Base-by-base conservation (phyloP, 2,329 filamentous ascomycete species). In the Lachnellula arida region DNA sequence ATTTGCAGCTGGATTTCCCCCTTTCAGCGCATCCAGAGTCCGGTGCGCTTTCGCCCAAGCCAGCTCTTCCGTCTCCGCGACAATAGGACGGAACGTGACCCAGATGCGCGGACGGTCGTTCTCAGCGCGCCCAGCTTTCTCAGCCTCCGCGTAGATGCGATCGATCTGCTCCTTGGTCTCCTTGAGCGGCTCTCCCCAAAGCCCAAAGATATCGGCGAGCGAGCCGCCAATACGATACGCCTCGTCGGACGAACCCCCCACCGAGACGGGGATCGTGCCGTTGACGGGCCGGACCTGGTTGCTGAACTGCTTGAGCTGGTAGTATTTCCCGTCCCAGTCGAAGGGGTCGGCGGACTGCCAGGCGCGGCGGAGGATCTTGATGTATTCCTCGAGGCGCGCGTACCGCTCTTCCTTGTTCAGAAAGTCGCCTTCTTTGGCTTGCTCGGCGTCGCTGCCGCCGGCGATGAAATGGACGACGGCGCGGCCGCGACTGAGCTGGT, bases 401-500 rank as follows among this genome's bases (percentile, higher is more conserved):
- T 85, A 85, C 8, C 82, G 77, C 65, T 84, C 71, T 9, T 79
- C 76, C 63, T 85, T 85, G 65, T 64, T 73, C 2, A 84, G 64
- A 63, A 82, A 84, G 60, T 85, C 82, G 11, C 82, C 82, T 65
- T 85, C 82, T 25, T 74, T 75, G 0, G 80, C 81, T 67, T 85
- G 82, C 59, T 85, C 82, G 2, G 69, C 76, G 53, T 85, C 82
- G 55, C 76, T 82, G 48, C 82, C 82, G 28, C 82, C 82, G 0
- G 82, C 82, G 59, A 85, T 85, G 64, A 85, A 83, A 63, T 85
- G 82, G 11, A 84, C 82, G 0, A 85, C 81, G 4, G 76, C 81
- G 9, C 81, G 77, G 7, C 82, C 82, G 3, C 68, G 70, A 65
- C 78, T 79, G 25, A 85, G 77, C 59, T 84, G 81, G 60, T 84